Evolutionary conservation across 352 stramenopile species (phyloP), one percentile per base, ranked within the genome.

Genomic region (Globisporangium middletonii): DNA sequence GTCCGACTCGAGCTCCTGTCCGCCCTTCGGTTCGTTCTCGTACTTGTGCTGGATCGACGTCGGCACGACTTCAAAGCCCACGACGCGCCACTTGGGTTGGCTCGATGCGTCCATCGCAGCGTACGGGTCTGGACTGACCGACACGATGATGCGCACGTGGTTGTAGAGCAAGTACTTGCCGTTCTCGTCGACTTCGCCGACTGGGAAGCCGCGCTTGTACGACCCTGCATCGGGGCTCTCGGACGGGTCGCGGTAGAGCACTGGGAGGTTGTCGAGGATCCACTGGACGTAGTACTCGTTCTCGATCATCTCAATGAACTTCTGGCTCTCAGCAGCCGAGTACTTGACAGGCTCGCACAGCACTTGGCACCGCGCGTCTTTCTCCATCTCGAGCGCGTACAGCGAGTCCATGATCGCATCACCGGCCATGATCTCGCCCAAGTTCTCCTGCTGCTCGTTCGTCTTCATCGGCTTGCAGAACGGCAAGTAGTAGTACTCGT

Each of bases 401-500:
- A 89, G 85, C 65, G 88, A 96, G 67, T 95, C 84, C 83, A 95
- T 93, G 69, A 97, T 94, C 33, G 83, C 78, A 60, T 97, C 89
- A 13, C 92, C 92, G 0, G 85, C 75, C 77, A 98, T 93, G 68
- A 97, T 96, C 73, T 96, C 88, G 54, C 92, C 92, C 42, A 98
- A 65, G 75, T 97, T 97, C 66, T 97, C 88, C 52, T 86, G 75
- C 63, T 94, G 75, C 67, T 94, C 84, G 45, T 92, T 79, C 26
- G 88, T 96, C 58, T 73, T 58, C 58, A 77, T 72, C 19, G 84
- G 82, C 62, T 82, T 79, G 75, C 90, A 99, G 65, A 86, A 97
- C 55, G 95, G 96, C 28, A 99, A 76, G 69, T 98, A 95, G 77
- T 99, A 99, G 72, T 99, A 99, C 73, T 99, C 96, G 72, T 98